Base-by-base conservation (phyloP, 345 rosid genomes). In the Mercurialis annua region DNA sequence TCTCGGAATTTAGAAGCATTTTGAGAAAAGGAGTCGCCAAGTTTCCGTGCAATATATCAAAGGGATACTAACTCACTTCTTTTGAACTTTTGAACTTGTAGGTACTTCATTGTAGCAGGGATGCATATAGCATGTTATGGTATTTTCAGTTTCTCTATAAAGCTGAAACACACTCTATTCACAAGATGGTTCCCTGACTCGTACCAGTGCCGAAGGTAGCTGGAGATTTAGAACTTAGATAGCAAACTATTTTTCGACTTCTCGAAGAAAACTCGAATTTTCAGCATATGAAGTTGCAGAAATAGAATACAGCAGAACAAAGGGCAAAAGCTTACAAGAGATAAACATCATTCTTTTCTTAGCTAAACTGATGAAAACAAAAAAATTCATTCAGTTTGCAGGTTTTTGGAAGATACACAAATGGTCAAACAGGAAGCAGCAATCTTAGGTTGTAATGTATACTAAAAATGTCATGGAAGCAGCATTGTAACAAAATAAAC, bases 81-180 rank as follows among this genome's bases (percentile, higher is more conserved):
- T 0, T 18, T 36, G 34, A 21, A 59, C 20, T 64, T 2, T 12
- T 70, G 66, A 33, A 81, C 31, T 67, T 66, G 67, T 69, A 93
- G 98, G 98, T 91, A 94, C 83, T 83, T 86, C 3, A 74, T 89
- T 12, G 98, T 86, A 33, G 96, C 89, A 51, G 78, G 85, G 71
- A 84, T 94, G 92, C 99, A 92, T 62, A 65, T 94, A 57, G 93
- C 97, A 29, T 94, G 99, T 82, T 92, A 89, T 34, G 89, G 90
- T 33, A 62, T 73, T 4, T 94, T 86, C 56, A 80, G 86, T 29
- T 75, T 87, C 60, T 67, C 76, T 27, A 76, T 94, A 58, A 94
- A 83, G 87, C 81, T 89, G 78, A 94, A 94, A 66, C 95, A 84
- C 68, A 33, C 55, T 21, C 66, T 83, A 18, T 62, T 89, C 62